Percentiles rank a stretch among this genome's conserved stretches.
phyloP scores from a whole-genome alignment of 139 green algal genomes.

The Coccomyxa sp. region DNA sequence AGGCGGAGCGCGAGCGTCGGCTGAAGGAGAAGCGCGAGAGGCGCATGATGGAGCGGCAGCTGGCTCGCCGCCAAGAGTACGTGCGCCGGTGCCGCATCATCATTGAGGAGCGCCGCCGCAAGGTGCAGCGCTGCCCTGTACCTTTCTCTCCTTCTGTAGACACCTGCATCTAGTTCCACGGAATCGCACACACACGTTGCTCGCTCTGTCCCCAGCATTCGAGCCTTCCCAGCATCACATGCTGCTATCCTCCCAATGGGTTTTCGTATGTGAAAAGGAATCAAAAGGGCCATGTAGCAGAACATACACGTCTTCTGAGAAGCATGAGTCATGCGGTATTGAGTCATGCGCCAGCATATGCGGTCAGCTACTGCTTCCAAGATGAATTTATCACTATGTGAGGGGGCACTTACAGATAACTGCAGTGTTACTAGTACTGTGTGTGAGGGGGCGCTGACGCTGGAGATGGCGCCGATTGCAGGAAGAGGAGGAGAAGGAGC shows the following conservation, averaged over 20 bases:
- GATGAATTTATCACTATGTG: neutral
- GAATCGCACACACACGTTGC: neutral
- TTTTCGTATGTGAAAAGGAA: neutral
- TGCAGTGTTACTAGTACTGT: neutral
- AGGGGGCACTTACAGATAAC: too few relatives aligned
- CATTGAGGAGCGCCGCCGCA: constrained; percentile 41
- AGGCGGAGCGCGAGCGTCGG: constrained; percentile 42
- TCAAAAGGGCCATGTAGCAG: neutral
- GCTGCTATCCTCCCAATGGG: neutral
- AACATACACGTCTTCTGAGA: neutral
- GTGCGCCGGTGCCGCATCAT: constrained; percentile 59
- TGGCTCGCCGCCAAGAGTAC: constrained; percentile 69
- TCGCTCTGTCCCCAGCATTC: neutral
- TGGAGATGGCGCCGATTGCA: neutral
- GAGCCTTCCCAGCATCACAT: neutral
- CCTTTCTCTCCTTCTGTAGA: too few relatives aligned
- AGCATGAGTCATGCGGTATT: neutral
- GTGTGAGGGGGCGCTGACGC: too few relatives aligned
- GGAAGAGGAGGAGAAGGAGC: constrained; percentile 21
- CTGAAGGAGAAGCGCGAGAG: constrained; percentile 47
- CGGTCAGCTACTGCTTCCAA: neutral
- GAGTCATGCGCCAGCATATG: neutral
- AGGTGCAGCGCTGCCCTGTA: constrained; percentile 8
- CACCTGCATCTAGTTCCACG: neutral
- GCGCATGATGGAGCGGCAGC: constrained; percentile 55